These are phyloP conservation scores for Yarrowia deformans DNA, from an alignment of 805 yeast species.

Conservation along the genomic window DNA sequence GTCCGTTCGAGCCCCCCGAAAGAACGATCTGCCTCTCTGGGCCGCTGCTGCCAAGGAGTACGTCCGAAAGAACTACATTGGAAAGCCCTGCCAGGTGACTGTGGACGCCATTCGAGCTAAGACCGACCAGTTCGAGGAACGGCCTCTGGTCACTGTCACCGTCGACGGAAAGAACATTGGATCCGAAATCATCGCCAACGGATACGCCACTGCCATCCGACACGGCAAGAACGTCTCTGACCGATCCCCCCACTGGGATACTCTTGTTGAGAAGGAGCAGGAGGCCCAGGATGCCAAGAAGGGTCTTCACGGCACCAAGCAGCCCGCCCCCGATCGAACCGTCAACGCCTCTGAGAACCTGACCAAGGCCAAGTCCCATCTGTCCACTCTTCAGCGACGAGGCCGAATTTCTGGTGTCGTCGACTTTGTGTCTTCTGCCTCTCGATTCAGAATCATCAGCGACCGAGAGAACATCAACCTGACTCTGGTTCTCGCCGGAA, in stretches of 20 bases:
- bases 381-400: slow-evolving; percentile 72
- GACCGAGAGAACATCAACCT: slow-evolving; percentile 76
- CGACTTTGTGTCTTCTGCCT: slow-evolving; percentile 73
- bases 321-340: slow-evolving; percentile 64
- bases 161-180: slow-evolving; percentile 67
- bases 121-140: slow-evolving; percentile 66
- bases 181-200: slow-evolving; percentile 64
- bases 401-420: slow-evolving; percentile 70
- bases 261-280: slow-evolving; percentile 71
- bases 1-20: slow-evolving; percentile 77
- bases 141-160: slow-evolving; percentile 68
- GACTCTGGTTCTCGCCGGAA: slow-evolving; percentile 78
- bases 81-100: slow-evolving; percentile 67
- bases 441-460: slow-evolving; percentile 67
- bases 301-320: slow-evolving; percentile 68
- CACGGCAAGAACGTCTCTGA: slow-evolving; percentile 74
- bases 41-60: slow-evolving; percentile 75
- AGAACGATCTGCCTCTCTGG: slow-evolving; percentile 63
- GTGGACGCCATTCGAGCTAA: slow-evolving; percentile 71
- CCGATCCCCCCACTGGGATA: slow-evolving; percentile 79
- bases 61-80: slow-evolving; percentile 71
- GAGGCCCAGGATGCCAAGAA: slow-evolving; percentile 61
- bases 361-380: slow-evolving; percentile 74
- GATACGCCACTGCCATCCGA: slow-evolving; percentile 78
- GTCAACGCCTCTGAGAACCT: slow-evolving; percentile 82